Base-by-base conservation (phyloP, 2,329 filamentous ascomycete genomes). In the Neurospora sp. region DNA sequence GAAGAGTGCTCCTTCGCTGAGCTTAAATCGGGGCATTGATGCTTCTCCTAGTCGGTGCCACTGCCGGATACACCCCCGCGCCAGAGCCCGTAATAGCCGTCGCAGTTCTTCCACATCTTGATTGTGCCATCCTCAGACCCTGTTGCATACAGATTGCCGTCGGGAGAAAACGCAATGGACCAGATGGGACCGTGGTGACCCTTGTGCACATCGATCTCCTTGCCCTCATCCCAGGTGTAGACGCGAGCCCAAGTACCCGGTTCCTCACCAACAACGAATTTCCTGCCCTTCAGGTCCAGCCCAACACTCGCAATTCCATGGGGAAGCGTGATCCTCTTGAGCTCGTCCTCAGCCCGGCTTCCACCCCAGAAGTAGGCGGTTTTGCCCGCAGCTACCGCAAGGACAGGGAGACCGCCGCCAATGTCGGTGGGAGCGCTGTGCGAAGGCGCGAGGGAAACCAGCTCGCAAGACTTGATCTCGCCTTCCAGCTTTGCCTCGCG, bases 121-220 rank as follows among this genome's bases (percentile, higher is more conserved):
- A 99, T 96, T 0, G 96, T 99, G 52, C 96, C 96, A 77, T 99
- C 96, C 79, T 99, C 96, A 67, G 94, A 97, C 38, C 92, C 96
- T 1, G 96, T 99, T 1, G 94, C 96, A 78, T 98, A 99, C 8
- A 99, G 83, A 78, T 97, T 97, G 66, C 94, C 94, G 77, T 99
- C 96, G 0, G 96, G 96, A 0, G 94, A 96, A 80, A 97, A 99
- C 70, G 91, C 91, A 71, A 96, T 89, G 6, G 93, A 97, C 96
- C 96, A 99, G 72, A 99, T 96, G 1, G 95, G 95, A 1, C 96
- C 96, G 77, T 99, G 96, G 75, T 99, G 96, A 33, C 96, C 96
- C 81, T 97, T 97, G 82, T 97, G 92, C 12, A 95, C 91, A 79
- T 98, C 96, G 62, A 97, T 83, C 79, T 97, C 93, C 74, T 87